These are phyloP conservation scores for Trametes coccinea DNA, from an alignment of 768 basidiomycete species.

Conservation along the genomic window DNA sequence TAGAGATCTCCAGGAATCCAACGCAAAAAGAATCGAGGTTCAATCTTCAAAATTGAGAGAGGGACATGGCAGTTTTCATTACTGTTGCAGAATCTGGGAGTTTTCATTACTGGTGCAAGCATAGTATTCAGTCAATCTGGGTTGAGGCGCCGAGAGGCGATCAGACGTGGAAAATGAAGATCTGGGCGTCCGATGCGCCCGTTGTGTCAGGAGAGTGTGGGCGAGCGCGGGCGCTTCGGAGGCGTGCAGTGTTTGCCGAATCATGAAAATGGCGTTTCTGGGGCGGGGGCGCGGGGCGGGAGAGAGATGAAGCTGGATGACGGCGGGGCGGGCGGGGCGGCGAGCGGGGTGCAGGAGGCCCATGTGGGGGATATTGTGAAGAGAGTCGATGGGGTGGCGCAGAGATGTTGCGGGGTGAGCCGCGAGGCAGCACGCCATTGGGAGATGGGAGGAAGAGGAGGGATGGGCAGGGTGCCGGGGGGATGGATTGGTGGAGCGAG, in stretches of 20 bases:
- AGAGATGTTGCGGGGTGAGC: conserved; percentile 18
- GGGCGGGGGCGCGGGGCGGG: conserved; percentile 10
- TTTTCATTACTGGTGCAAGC: too few species aligned
- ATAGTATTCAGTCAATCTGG: conserved; percentile 19
- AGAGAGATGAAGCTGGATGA: background rate
- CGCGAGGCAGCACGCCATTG: conserved; percentile 22
- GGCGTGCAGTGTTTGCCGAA: background rate
- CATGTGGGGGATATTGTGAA: conserved; percentile 8
- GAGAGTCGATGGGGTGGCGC: conserved; percentile 3
- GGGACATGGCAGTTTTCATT: too few species aligned
- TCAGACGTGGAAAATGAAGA: conserved; percentile 13
- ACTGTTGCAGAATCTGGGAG: too few species aligned
- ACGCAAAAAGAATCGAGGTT: too few species aligned
- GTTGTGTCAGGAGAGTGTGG: background rate
- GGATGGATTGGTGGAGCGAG: conserved; percentile 10
- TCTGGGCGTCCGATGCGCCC: conserved; percentile 7
- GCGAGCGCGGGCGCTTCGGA: background rate
- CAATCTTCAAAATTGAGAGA: too few species aligned
- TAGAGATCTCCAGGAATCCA: too few species aligned
- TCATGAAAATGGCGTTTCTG: background rate
- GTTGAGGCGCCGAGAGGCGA: conserved; percentile 11
- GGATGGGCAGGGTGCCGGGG: conserved; percentile 7
- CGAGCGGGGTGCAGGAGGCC: background rate
- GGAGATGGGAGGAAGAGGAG: background rate
- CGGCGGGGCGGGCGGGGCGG: background rate